Conservation (phyloP, 345 rosid genomes). For the Euclidium syriacum region DNA sequence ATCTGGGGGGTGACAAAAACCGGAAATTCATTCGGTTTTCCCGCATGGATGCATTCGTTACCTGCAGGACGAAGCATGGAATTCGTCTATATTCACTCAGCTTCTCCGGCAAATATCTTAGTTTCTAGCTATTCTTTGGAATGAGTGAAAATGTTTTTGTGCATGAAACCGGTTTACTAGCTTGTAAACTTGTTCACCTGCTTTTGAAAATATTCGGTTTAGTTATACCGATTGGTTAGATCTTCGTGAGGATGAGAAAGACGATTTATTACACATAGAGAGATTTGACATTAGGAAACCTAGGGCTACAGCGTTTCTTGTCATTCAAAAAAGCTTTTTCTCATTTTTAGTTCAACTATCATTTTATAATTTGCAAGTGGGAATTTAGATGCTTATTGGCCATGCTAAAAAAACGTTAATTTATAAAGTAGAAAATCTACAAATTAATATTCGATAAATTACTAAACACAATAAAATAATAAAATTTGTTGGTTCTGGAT, state of each 20-base stretch:
- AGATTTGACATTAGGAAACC: neutral
- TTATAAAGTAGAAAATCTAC: too few relatives aligned
- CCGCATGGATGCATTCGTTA: constrained; percentile 66
- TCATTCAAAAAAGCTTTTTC: neutral
- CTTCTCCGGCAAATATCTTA: constrained; percentile 60
- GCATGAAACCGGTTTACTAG: constrained; percentile 17
- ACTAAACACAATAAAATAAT: too few relatives aligned
- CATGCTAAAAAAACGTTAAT: too few relatives aligned
- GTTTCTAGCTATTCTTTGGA: constrained; percentile 64
- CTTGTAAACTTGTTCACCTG: constrained; percentile 26
- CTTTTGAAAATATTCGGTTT: neutral
- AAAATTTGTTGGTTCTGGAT: too few relatives aligned
- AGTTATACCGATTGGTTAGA: neutral
- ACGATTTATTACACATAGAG: neutral
- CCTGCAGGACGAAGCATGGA: constrained; percentile 71
- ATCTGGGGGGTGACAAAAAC: constrained; percentile 70
- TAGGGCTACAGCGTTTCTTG: neutral
- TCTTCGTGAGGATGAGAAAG: constrained; percentile 2
- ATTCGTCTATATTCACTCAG: constrained; percentile 78
- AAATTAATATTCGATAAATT: too few relatives aligned
- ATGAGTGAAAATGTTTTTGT: constrained; percentile 25
- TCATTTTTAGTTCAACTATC: neutral
- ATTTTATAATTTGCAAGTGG: too few relatives aligned
- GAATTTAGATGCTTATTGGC: too few relatives aligned
- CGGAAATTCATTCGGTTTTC: constrained; percentile 53